Base-by-base conservation (phyloP, 1,139 yeast genomes). In the Ogataea hybrid region DNA sequence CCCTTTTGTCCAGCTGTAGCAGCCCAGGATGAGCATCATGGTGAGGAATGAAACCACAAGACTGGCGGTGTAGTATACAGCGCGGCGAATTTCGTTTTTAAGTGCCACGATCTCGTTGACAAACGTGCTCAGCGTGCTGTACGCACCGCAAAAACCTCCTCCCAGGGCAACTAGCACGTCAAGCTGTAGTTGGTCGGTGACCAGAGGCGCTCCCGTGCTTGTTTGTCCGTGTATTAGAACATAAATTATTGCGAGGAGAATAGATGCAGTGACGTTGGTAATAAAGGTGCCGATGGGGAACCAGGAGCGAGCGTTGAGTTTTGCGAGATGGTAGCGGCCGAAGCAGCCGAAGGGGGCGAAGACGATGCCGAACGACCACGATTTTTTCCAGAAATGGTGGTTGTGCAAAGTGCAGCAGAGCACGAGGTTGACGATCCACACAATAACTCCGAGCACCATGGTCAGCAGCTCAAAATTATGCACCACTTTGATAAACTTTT, bases 121-220 rank as follows among this genome's bases (percentile, higher is more conserved):
- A 53, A 88, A 83, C 0, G 96, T 83, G 43, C 89, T 81, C 28
- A 86, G 77, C 0, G 96, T 89, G 28, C 92, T 80, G 35, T 86
- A 62, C 5, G 80, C 72, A 0, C 95, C 96, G 58, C 94, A 83
- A 48, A 80, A 83, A 0, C 96, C 96, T 50, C 77, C 75, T 10
- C 67, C 70, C 1, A 87, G 61, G 0, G 86, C 95, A 8, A 54
- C 54, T 0, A 84, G 53, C 3, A 83, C 77, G 28, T 75, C 77
- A 48, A 85, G 75, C 1, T 72, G 63, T 2, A 73, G 52, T 0
- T 53, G 32, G 27, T 60, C 56, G 1, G 62, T 47, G 1, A 77
- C 60, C 5, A 80, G 53, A 2, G 23, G 18, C 1, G 39, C 37
- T 0, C 52, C 43, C 0, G 44, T 41, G 37, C 28, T 32, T 11